Conservation (phyloP, 2,329 filamentous ascomycete species). For the Metarhizium robertsii region DNA sequence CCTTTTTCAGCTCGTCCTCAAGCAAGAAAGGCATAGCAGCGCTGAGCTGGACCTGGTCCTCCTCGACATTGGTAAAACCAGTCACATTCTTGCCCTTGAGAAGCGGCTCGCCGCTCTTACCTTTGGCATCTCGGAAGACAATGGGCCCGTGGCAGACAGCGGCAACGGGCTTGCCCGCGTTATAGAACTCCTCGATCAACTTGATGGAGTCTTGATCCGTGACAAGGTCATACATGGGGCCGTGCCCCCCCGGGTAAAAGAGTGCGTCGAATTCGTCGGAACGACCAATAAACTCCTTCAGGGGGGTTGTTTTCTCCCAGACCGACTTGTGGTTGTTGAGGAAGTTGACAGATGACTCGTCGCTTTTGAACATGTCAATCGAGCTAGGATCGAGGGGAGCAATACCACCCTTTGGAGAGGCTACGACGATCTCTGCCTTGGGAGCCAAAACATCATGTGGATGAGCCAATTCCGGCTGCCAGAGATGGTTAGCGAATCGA, state of each 20-base stretch:
- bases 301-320: constrained; percentile 54
- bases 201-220: constrained; percentile 45
- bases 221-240: constrained; percentile 59
- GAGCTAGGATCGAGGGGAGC: constrained; percentile 53
- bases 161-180: constrained; percentile 50
- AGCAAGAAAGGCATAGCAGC: constrained; percentile 50
- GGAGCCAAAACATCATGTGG: constrained; percentile 49
- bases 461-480: constrained; percentile 53
- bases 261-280: constrained; percentile 53
- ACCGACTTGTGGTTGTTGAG: constrained; percentile 43
- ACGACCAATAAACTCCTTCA: constrained; percentile 46
- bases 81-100: constrained; percentile 49
- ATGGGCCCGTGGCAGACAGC: constrained; percentile 63
- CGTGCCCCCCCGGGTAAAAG: constrained; percentile 50
- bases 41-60: constrained; percentile 34
- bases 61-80: constrained; percentile 53
- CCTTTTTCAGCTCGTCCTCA: constrained; percentile 43
- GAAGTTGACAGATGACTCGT: constrained; percentile 45
- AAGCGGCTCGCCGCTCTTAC: constrained; percentile 39
- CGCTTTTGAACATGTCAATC: constrained; percentile 43
- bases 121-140: constrained; percentile 49
- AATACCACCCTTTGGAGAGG: constrained; percentile 52
- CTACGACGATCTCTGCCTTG: constrained; percentile 45
- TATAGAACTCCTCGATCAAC: constrained; percentile 53
- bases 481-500: background rate